Evolutionary conservation across 2,329 filamentous ascomycete species (phyloP).

Genomic region (Nigrograna mackinnonii): DNA sequence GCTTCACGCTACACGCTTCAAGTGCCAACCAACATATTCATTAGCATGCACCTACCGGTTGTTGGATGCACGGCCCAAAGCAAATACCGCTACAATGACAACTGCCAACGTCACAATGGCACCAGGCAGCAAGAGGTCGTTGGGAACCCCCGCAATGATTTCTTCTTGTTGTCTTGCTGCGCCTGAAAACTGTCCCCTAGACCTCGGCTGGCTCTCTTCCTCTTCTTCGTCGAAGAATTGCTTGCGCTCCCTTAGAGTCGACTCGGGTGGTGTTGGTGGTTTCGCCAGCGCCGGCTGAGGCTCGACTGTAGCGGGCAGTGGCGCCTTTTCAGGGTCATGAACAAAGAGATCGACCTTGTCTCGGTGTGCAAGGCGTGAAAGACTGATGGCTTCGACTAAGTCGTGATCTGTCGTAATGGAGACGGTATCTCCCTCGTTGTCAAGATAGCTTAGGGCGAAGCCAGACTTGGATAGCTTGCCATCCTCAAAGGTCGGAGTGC

Average conservation of each 20-base stretch:
- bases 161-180: slow-evolving; percentile 64
- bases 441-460: slow-evolving; percentile 92
- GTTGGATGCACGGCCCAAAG: slow-evolving; percentile 70
- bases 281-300: slow-evolving; percentile 59
- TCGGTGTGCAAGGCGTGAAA: slow-evolving; percentile 74
- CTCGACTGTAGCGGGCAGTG: slow-evolving; percentile 67
- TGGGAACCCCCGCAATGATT: slow-evolving; percentile 87
- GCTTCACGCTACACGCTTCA: slow-evolving; percentile 4
- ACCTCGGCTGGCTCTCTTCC: slow-evolving; percentile 50
- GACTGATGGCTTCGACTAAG: slow-evolving; percentile 82
- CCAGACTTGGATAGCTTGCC: slow-evolving; percentile 76
- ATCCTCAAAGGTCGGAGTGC: slow-evolving; percentile 75
- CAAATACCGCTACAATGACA: slow-evolving; percentile 91
- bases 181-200: slow-evolving; percentile 49
- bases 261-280: slow-evolving; percentile 57
- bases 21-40: slow-evolving; percentile 4
- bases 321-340: slow-evolving; percentile 89
- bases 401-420: slow-evolving; percentile 97
- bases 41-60: slow-evolving; percentile 43
- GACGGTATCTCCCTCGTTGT: slow-evolving; percentile 95
- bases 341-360: slow-evolving; percentile 98
- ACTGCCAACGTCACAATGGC: slow-evolving; percentile 95
- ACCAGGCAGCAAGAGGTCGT: slow-evolving; percentile 89
- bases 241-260: slow-evolving; percentile 51
- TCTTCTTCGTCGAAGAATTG: slow-evolving; percentile 61